These are phyloP conservation scores for Skeletonema costatum DNA, from an alignment of 108 stramenopile species.

Conservation along the genomic window DNA sequence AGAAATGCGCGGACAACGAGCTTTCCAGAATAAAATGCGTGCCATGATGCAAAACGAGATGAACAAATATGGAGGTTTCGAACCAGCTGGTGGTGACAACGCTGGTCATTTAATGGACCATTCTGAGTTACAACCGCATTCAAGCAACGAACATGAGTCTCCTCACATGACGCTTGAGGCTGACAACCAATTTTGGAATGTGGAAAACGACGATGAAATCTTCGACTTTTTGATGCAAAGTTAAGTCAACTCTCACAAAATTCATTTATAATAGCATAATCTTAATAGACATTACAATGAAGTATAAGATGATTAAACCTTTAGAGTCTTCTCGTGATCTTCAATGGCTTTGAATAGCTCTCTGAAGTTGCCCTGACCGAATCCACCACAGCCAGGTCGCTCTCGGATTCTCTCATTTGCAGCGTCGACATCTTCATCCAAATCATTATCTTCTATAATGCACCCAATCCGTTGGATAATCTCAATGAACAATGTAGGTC, in stretches of 20 bases:
- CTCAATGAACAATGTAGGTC: slow-evolving; percentile 89
- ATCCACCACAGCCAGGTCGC: slow-evolving; percentile 87
- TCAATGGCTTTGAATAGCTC: slow-evolving; percentile 91
- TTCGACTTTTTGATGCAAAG: slow-evolving; percentile 86
- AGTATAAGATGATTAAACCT: slow-evolving; percentile 29
- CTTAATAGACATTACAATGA: background rate
- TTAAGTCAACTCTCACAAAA: background rate
- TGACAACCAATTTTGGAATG: slow-evolving; percentile 71
- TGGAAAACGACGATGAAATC: slow-evolving; percentile 73
- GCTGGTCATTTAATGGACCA: slow-evolving; percentile 20
- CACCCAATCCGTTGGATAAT: slow-evolving; percentile 93
- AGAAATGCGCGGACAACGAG: slow-evolving; percentile 84
- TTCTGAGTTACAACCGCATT: background rate
- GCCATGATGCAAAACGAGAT: slow-evolving; percentile 81
- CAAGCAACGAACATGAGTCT: slow-evolving; percentile 3
- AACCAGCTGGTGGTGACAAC: background rate
- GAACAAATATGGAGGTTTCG: slow-evolving; percentile 53
- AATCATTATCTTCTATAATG: slow-evolving; percentile 35
- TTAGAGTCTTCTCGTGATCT: slow-evolving; percentile 74
- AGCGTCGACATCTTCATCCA: background rate
- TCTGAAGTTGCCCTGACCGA: slow-evolving; percentile 90
- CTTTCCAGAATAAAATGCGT: slow-evolving; percentile 84
- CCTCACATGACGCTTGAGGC: slow-evolving; percentile 9
- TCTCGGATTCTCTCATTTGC: slow-evolving; percentile 21
- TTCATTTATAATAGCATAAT: background rate